These are phyloP conservation scores for Pascua sp. DNA, from an alignment of 1,284 basidiomycete species.

Conservation along the genomic window DNA sequence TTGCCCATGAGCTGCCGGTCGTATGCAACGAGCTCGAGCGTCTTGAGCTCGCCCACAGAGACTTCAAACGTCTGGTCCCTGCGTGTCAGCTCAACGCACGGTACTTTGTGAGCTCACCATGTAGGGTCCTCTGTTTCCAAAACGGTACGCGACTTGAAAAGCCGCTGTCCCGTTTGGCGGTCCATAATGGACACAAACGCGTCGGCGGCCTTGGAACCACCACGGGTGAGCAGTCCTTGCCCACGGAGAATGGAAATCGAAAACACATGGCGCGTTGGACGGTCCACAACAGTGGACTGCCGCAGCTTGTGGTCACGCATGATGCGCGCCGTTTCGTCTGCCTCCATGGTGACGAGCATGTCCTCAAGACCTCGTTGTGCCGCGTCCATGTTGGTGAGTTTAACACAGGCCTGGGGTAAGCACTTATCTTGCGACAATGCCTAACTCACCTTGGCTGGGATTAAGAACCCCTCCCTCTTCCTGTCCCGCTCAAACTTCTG, in stretches of 20 bases:
- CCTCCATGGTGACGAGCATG: constrained; percentile 38
- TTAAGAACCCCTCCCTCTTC: constrained; percentile 5
- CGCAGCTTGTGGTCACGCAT: constrained; percentile 29
- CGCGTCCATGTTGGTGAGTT: constrained; percentile 46
- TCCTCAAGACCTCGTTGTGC: constrained; percentile 41
- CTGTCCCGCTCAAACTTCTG: constrained; percentile 25
- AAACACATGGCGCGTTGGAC: constrained; percentile 29
- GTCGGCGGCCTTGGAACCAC: constrained; percentile 37
- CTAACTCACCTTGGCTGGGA: constrained; percentile 19
- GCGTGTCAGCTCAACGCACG: constrained; percentile 13
- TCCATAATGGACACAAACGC: constrained; percentile 40
- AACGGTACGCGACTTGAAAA: constrained; percentile 46
- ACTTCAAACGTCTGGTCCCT: constrained; percentile 46
- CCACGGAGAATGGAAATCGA: constrained; percentile 39
- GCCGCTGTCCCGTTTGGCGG: constrained; percentile 30
- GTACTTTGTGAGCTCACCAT: constrained; percentile 35
- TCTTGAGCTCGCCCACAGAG: constrained; percentile 27
- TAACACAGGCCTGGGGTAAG: constrained; percentile 39
- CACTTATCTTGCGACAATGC: not conserved
- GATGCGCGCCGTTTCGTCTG: constrained; percentile 41
- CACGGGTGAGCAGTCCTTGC: constrained; percentile 36
- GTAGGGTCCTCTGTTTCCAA: constrained; percentile 43
- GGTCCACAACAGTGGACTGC: not conserved
- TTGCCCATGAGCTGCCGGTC: constrained; percentile 48
- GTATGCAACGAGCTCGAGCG: constrained; percentile 37